phyloP scores from a whole-genome alignment of 768 basidiomycete species.

The Mycena epipterygia region DNA sequence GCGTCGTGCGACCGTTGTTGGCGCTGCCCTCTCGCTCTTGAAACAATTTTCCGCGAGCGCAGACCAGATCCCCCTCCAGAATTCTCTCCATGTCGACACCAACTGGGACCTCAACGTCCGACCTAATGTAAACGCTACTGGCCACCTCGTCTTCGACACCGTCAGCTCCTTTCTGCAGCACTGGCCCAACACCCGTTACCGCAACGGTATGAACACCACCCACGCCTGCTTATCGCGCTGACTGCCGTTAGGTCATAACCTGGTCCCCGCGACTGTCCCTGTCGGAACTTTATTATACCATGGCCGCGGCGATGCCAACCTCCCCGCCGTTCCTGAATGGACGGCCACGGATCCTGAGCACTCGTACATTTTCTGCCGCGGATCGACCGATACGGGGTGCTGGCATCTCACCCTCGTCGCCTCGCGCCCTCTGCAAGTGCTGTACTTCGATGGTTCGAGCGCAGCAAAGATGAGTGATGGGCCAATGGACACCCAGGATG shows the following conservation, averaged over 20 bases:
- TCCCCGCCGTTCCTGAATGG: slow-evolving; percentile 50
- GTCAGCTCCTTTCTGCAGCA: slow-evolving; percentile 48
- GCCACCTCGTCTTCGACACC: slow-evolving; percentile 35
- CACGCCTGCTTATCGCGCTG: neutral
- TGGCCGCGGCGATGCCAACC: slow-evolving; percentile 30
- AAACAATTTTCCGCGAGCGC: neutral
- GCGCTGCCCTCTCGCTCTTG: slow-evolving; percentile 1
- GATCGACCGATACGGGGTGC: slow-evolving; percentile 31
- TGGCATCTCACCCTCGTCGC: slow-evolving; percentile 47
- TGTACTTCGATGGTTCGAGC: slow-evolving; percentile 50
- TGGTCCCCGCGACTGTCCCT: slow-evolving; percentile 50
- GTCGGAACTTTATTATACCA: slow-evolving; percentile 55
- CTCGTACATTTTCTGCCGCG: slow-evolving; percentile 44
- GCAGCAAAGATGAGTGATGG: slow-evolving; percentile 48
- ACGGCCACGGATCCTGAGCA: slow-evolving; percentile 51
- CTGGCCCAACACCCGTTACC: slow-evolving; percentile 51
- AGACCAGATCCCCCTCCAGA: slow-evolving; percentile 5
- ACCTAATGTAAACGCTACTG: slow-evolving; percentile 45
- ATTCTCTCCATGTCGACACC: neutral
- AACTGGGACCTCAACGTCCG: slow-evolving; percentile 41
- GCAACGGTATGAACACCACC: slow-evolving; percentile 38
- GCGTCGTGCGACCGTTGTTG: slow-evolving; percentile 1
- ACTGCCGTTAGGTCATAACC: slow-evolving; percentile 40
- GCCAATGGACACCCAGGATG: slow-evolving; percentile 52
- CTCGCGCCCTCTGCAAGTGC: slow-evolving; percentile 44